These are phyloP conservation scores for Helotiales sp. DNA, from an alignment of 2,329 filamentous ascomycete genomes.

Conservation along the genomic window DNA sequence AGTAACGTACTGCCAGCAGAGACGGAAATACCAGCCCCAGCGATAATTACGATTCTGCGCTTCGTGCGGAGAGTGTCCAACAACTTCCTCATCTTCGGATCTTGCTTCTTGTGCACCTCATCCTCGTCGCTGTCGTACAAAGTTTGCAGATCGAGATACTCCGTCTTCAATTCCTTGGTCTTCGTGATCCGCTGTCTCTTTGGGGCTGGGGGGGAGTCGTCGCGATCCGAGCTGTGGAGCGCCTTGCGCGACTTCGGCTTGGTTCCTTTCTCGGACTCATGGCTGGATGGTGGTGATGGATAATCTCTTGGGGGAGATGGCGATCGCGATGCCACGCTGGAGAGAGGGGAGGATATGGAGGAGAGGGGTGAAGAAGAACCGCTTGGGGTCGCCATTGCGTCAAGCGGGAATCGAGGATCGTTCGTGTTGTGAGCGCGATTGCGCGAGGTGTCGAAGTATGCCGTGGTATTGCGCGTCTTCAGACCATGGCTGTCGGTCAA, in stretches of 20 bases:
- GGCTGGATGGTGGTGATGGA: conserved; percentile 40
- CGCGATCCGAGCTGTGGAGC: conserved; percentile 20
- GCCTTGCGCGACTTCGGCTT: conserved; percentile 32
- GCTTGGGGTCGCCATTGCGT: conserved; percentile 23
- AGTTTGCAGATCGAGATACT: conserved; percentile 73
- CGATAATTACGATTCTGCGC: conserved; percentile 96
- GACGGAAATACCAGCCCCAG: conserved; percentile 95
- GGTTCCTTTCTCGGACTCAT: conserved; percentile 35
- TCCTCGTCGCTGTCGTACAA: conserved; percentile 52
- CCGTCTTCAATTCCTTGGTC: conserved; percentile 75
- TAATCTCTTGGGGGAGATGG: conserved; percentile 41
- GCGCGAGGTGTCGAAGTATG: conserved; percentile 12
- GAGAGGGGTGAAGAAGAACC: conserved; percentile 41
- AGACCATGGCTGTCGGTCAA: conserved; percentile 16
- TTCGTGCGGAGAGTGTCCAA: conserved; percentile 80
- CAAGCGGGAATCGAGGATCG: conserved; percentile 1
- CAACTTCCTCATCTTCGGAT: conserved; percentile 69
- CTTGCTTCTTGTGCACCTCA: conserved; percentile 58
- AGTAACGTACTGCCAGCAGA: conserved; percentile 80
- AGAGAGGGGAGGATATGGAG: conserved; percentile 44
- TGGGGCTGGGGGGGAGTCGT: conserved; percentile 68
- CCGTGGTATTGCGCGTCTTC: conserved; percentile 6
- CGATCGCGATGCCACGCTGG: conserved; percentile 44
- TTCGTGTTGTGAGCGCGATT: conserved; percentile 12
- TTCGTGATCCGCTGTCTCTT: conserved; percentile 76